These are phyloP conservation scores for Colletotrichum sp. DNA, from an alignment of 2,329 filamentous ascomycete species.

Conservation along the genomic window DNA sequence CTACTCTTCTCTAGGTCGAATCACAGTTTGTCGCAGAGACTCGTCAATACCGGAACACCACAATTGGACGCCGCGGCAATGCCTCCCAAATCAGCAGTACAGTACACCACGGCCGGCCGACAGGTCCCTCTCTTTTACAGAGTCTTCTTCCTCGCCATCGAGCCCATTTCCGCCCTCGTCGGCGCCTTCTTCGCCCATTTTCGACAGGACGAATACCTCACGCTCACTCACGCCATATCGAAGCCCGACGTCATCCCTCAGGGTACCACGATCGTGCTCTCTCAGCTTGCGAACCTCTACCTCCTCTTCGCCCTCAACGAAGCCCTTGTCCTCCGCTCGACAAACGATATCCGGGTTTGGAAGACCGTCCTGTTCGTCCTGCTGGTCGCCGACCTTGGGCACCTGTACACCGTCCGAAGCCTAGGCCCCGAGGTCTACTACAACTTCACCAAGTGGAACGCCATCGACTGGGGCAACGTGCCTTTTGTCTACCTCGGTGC, in stretches of 20 bases:
- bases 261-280: conserved; percentile 70
- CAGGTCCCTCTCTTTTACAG: conserved; percentile 67
- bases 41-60: background rate
- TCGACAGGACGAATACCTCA: conserved; percentile 62
- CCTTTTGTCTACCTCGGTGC: conserved; percentile 74
- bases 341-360: conserved; percentile 74
- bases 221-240: conserved; percentile 64
- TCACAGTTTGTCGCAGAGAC: background rate
- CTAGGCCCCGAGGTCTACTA: conserved; percentile 70
- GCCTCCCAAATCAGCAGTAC: conserved; percentile 23
- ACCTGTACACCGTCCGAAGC: conserved; percentile 69
- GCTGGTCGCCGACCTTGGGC: conserved; percentile 78
- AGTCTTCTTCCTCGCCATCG: conserved; percentile 77
- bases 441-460: conserved; percentile 66
- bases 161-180: conserved; percentile 60
- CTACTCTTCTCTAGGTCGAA: background rate
- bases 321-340: conserved; percentile 74
- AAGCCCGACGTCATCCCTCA: conserved; percentile 56
- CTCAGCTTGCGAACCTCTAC: conserved; percentile 81
- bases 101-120: conserved; percentile 35
- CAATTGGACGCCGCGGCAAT: background rate
- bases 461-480: conserved; percentile 72
- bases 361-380: conserved; percentile 68
- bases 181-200: conserved; percentile 59
- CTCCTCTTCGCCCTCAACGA: conserved; percentile 80